These are phyloP conservation scores for Echeveria elegans DNA, from an alignment of 164 flowering plant species.

Conservation along the genomic window DNA sequence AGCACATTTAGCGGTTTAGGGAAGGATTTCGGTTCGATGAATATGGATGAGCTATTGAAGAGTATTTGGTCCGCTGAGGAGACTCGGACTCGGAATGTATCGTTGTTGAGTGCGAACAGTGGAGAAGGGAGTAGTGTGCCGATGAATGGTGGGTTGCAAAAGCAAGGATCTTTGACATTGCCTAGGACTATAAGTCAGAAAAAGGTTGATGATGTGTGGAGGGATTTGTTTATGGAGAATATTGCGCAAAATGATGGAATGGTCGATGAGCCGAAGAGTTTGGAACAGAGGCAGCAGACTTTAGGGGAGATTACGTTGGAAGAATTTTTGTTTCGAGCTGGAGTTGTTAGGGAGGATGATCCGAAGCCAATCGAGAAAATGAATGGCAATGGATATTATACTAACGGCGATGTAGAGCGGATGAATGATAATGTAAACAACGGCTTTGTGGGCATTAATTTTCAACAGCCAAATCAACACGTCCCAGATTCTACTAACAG, in stretches of 20 bases:
- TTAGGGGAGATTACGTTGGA: constrained; percentile 60
- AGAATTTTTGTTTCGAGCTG: constrained; percentile 53
- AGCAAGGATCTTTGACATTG: constrained; percentile 53
- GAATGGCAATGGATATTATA: constrained; percentile 19
- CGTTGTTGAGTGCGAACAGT: constrained; percentile 17
- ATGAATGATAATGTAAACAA: constrained; percentile 16
- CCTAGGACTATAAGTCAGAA: constrained; percentile 56
- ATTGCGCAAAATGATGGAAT: constrained; percentile 18
- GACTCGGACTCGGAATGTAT: constrained; percentile 32
- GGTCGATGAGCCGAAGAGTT: constrained; percentile 10
- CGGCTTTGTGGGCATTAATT: constrained; percentile 16
- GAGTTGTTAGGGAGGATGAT: constrained; percentile 46
- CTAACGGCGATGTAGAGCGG: constrained; percentile 16
- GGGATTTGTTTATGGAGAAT: constrained; percentile 29
- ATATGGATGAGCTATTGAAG: constrained; percentile 47
- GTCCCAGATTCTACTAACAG: constrained; percentile 12
- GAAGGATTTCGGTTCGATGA: constrained; percentile 56
- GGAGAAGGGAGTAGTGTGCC: constrained; percentile 20
- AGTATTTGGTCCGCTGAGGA: constrained; percentile 59
- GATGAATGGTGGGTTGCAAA: constrained; percentile 40
- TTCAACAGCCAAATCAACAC: constrained; percentile 21
- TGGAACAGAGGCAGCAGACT: constrained; percentile 42
- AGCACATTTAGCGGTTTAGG: constrained; percentile 54
- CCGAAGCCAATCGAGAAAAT: constrained; percentile 20
- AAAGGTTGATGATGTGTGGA: constrained; percentile 70